phyloP scores from a whole-genome alignment of 2,329 filamentous ascomycete genomes.

The Clonostachys solani region DNA sequence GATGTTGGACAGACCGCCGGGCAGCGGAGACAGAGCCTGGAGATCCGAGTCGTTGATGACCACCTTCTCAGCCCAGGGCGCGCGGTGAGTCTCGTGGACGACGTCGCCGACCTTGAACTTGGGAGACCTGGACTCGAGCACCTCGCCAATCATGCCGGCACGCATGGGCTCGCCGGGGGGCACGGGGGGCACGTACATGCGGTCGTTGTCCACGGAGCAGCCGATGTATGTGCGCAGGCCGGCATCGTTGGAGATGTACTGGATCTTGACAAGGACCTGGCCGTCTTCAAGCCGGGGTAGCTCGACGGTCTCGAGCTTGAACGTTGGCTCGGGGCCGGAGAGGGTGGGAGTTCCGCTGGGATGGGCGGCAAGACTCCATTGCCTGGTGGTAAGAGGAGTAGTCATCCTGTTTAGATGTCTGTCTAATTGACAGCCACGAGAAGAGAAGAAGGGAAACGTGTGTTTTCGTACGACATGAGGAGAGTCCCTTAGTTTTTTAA shows the following conservation, averaged over 20 bases:
- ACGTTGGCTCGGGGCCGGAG: conserved; percentile 16
- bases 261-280: conserved; percentile 16
- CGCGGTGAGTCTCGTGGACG: conserved; percentile 19
- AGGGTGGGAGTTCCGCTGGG: conserved; percentile 16
- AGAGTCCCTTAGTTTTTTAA: no score
- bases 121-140: conserved; percentile 14
- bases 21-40: conserved; percentile 14
- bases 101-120: conserved; percentile 16
- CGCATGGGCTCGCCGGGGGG: conserved; percentile 18
- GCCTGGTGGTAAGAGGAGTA: conserved; percentile 16
- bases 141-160: conserved; percentile 19
- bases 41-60: conserved; percentile 15
- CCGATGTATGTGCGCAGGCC: conserved; percentile 19
- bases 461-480: no score
- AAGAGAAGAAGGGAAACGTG: no score
- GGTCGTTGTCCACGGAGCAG: conserved; percentile 16
- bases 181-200: conserved; percentile 19
- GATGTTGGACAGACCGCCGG: conserved; percentile 12
- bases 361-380: conserved; percentile 19
- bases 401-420: no score
- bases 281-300: conserved; percentile 15
- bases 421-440: no score
- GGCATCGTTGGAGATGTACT: conserved; percentile 20
- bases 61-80: conserved; percentile 18
- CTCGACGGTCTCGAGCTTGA: conserved; percentile 14